Evolutionary conservation across 441 rosid species (phyloP).

Genomic region (Pelargonium citronellum): DNA sequence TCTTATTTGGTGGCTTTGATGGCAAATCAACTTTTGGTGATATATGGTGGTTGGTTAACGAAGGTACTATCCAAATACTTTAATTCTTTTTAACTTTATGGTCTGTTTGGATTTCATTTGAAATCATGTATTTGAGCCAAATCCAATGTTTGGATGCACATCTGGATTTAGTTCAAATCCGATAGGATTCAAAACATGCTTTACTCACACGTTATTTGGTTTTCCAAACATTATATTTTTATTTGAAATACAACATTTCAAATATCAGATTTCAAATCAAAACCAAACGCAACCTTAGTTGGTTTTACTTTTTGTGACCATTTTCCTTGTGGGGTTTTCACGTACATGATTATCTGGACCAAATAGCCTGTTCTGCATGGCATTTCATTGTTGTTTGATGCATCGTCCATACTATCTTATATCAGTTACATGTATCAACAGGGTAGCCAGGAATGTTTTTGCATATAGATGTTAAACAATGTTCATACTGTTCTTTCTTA

Average conservation of each 20-base stretch:
- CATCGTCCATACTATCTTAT: not conserved
- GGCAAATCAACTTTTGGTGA: constrained; percentile 91
- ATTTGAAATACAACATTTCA: too few species aligned
- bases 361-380: not conserved
- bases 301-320: not conserved
- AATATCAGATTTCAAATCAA: too few species aligned
- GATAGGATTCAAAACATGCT: too few species aligned
- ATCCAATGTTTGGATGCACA: not conserved
- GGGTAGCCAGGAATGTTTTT: not conserved
- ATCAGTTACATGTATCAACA: not conserved
- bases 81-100: not conserved
- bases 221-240: too few species aligned
- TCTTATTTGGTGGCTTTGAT: constrained; percentile 91
- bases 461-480: not conserved
- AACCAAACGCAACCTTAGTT: not conserved
- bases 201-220: too few species aligned
- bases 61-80: constrained; percentile 48
- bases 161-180: too few species aligned
- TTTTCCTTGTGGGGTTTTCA: not conserved
- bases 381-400: not conserved
- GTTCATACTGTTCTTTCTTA: not conserved
- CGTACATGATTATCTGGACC: not conserved
- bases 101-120: not conserved
- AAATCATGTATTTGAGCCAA: not conserved
- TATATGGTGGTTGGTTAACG: constrained; percentile 95